These are phyloP conservation scores for Pseudocercospora macadamiae DNA, from an alignment of 2,329 filamentous ascomycete species.

Conservation along the genomic window DNA sequence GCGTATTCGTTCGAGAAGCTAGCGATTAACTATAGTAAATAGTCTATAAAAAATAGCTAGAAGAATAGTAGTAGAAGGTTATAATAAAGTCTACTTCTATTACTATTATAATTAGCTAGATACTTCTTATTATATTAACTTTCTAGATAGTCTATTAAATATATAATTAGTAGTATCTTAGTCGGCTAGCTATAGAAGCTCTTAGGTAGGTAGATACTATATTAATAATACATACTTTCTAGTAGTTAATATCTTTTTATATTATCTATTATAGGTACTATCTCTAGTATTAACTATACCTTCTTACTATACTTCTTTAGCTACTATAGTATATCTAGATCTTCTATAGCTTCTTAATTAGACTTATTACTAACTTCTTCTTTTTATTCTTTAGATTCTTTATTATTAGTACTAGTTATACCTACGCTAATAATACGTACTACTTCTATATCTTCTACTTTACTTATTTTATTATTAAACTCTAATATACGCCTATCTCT, in stretches of 20 bases:
- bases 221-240: not conserved
- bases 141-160: not conserved
- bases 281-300: too few species aligned
- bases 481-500: too few species aligned
- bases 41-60: not conserved
- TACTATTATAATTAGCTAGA: not conserved
- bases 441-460: too few species aligned
- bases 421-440: too few species aligned
- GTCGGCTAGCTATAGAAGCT: not conserved
- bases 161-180: not conserved
- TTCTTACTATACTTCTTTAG: too few species aligned
- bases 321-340: too few species aligned
- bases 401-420: too few species aligned
- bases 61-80: not conserved
- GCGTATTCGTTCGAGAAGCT: not conserved
- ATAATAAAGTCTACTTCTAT: not conserved
- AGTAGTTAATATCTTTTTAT: not conserved
- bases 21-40: not conserved
- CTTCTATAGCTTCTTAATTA: too few species aligned
- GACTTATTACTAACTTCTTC: too few species aligned
- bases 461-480: too few species aligned
- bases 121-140: not conserved
- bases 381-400: too few species aligned
- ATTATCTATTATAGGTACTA: not conserved
- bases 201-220: not conserved